Evolutionary conservation across 768 basidiomycete genomes (phyloP).

Genomic region (Candolleomyces efflorescens): DNA sequence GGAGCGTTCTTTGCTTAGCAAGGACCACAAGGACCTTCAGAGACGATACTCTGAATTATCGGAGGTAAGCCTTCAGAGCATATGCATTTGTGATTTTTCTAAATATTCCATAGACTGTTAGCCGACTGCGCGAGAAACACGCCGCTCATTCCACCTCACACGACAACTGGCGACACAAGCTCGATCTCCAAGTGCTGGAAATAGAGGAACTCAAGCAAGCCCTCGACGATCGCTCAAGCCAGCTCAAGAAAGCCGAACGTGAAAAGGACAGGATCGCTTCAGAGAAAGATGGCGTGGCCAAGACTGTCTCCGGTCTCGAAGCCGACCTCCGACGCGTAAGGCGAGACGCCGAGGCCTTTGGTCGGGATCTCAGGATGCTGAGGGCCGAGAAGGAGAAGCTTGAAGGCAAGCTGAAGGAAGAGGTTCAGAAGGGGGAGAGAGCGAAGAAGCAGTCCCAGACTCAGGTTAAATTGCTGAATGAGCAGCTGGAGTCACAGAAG

Average conservation of each 20-base stretch:
- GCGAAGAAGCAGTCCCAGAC: constrained; percentile 63
- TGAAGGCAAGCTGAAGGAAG: constrained; percentile 52
- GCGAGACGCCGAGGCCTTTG: constrained; percentile 73
- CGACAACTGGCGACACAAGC: constrained; percentile 65
- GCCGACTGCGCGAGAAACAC: constrained; percentile 53
- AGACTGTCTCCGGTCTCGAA: constrained; percentile 65
- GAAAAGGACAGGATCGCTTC: constrained; percentile 59
- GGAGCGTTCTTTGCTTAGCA: constrained; percentile 65
- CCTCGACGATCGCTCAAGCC: constrained; percentile 53
- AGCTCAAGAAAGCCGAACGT: constrained; percentile 58
- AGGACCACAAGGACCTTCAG: constrained; percentile 73
- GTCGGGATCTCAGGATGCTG: constrained; percentile 68
- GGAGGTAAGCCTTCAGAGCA: constrained; percentile 44
- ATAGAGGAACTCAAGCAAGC: constrained; percentile 74
- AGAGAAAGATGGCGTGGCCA: constrained; percentile 63
- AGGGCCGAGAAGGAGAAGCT: constrained; percentile 63
- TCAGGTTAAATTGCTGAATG: constrained; percentile 61
- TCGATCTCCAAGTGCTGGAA: constrained; percentile 67
- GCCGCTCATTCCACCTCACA: constrained; percentile 60
- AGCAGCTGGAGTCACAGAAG: constrained; percentile 57
- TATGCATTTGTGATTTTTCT: background rate
- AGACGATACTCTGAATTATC: constrained; percentile 59
- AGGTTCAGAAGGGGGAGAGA: constrained; percentile 52
- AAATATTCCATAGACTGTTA: constrained; percentile 33
- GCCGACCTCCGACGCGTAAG: constrained; percentile 72